Conservation (phyloP, 768 basidiomycete species). For the Suillus hirtellus region DNA sequence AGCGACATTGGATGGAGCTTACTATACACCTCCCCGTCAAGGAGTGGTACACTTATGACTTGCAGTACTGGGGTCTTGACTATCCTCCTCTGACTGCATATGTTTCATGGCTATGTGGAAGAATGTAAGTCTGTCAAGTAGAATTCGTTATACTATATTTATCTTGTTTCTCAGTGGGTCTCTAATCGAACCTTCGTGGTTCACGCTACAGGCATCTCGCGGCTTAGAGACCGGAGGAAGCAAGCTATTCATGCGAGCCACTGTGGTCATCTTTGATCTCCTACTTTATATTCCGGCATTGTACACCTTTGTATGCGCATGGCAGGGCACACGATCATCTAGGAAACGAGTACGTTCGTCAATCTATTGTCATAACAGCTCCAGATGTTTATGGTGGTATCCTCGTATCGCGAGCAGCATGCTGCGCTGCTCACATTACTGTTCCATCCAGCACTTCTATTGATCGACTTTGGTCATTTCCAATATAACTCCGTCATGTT, state of each 20-base stretch:
- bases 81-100: conserved; percentile 95
- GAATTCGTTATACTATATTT: conserved; percentile 6
- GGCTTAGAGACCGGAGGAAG: conserved; percentile 68
- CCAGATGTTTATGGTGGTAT: conserved; percentile 5
- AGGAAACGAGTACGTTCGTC: conserved; percentile 66
- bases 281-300: conserved; percentile 77
- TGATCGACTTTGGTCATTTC: conserved; percentile 93
- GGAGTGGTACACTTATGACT: conserved; percentile 88
- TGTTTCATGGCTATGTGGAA: conserved; percentile 79
- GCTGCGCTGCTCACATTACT: conserved; percentile 69
- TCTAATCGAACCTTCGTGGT: conserved; percentile 60
- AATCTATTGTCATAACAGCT: neutral
- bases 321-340: conserved; percentile 69
- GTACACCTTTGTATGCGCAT: conserved; percentile 60
- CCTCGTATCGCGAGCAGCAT: conserved; percentile 27
- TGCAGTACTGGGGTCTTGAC: conserved; percentile 92
- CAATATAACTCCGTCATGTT: conserved; percentile 97
- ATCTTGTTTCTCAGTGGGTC: conserved; percentile 42
- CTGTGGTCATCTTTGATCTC: conserved; percentile 68
- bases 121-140: conserved; percentile 54
- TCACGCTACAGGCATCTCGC: conserved; percentile 66
- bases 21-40: conserved; percentile 72
- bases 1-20: conserved; percentile 94
- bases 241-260: conserved; percentile 79
- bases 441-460: conserved; percentile 78